Conservation (phyloP, 768 basidiomycete genomes). For the Leccinum olivaceopallidum region DNA sequence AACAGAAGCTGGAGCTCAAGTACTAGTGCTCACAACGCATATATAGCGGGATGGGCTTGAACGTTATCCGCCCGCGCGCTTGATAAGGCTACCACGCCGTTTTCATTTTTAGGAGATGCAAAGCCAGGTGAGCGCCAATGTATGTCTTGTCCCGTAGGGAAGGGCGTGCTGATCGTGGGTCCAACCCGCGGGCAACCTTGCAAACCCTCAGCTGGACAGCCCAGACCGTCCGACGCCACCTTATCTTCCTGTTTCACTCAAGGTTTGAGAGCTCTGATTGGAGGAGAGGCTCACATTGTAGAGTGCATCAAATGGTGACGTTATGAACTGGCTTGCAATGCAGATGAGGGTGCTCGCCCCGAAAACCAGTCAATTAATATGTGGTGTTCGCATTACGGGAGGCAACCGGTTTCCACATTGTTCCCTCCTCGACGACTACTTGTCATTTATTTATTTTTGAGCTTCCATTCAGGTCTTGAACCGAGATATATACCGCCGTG, state of each 20-base stretch:
- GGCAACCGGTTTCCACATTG: no score
- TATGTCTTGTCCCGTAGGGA: constrained; percentile 18
- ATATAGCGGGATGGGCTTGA: constrained; percentile 12
- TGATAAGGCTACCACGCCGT: constrained; percentile 23
- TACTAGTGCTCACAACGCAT: constrained; percentile 8
- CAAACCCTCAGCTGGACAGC: constrained; percentile 3
- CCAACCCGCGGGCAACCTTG: constrained; percentile 6
- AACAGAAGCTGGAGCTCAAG: constrained; percentile 1
- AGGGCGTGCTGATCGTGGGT: constrained; percentile 26
- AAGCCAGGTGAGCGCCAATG: constrained; percentile 16
- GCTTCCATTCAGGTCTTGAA: no score
- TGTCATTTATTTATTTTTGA: no score
- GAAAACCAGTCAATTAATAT: no score
- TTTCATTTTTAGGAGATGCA: constrained; percentile 25
- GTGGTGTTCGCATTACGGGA: no score
- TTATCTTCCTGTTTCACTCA: constrained; percentile 3
- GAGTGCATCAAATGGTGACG: no score
- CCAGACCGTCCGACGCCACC: constrained; percentile 4
- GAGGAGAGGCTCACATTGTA: no score
- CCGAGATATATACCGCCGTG: no score
- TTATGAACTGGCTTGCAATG: no score
- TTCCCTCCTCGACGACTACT: no score
- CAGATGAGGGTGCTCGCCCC: no score
- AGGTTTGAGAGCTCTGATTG: no score
- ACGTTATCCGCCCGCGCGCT: constrained; percentile 7